Percentiles rank a stretch among this genome's conserved stretches.
These are phyloP conservation scores for Echinochloa phyllopogon DNA, from an alignment of 176 grass and related monocot genomes.

Conservation along the genomic window DNA sequence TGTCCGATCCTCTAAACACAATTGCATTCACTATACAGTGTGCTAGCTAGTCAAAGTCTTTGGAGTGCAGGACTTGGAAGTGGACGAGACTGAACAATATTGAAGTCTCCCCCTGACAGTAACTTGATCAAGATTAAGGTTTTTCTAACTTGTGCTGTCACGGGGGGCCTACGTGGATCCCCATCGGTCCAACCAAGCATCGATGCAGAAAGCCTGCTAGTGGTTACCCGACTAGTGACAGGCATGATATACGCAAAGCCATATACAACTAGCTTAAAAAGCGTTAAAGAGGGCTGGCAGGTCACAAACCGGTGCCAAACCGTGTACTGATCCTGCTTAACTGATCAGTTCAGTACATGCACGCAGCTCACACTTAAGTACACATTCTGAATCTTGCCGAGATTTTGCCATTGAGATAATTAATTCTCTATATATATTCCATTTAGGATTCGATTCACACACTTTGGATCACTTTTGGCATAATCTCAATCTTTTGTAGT, in stretches of 20 bases:
- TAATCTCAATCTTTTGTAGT: background rate
- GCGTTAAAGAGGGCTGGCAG: background rate
- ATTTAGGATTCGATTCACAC: background rate
- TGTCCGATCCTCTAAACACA: background rate
- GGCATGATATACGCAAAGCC: conserved; percentile 29
- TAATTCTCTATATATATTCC: background rate
- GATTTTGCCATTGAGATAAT: conserved; percentile 20
- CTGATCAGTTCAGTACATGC: background rate
- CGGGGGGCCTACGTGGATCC: conserved; percentile 48
- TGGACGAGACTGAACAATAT: conserved; percentile 23
- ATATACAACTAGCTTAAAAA: conserved; percentile 10
- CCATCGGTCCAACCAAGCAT: conserved; percentile 44
- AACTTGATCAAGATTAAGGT: conserved; percentile 15
- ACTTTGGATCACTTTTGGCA: no score
- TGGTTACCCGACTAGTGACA: conserved; percentile 34
- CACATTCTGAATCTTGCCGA: conserved; percentile 17
- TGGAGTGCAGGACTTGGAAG: conserved; percentile 48
- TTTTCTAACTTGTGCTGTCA: conserved; percentile 32
- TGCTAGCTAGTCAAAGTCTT: conserved; percentile 48
- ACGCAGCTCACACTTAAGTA: conserved; percentile 18
- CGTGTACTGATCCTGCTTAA: conserved; percentile 2
- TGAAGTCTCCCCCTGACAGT: conserved; percentile 23
- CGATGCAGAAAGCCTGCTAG: conserved; percentile 47
- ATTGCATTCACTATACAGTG: background rate
- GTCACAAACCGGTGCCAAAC: conserved; percentile 37